Evolutionary conservation across 305 asterid species (phyloP).

Genomic region (Fraxinus greggii): DNA sequence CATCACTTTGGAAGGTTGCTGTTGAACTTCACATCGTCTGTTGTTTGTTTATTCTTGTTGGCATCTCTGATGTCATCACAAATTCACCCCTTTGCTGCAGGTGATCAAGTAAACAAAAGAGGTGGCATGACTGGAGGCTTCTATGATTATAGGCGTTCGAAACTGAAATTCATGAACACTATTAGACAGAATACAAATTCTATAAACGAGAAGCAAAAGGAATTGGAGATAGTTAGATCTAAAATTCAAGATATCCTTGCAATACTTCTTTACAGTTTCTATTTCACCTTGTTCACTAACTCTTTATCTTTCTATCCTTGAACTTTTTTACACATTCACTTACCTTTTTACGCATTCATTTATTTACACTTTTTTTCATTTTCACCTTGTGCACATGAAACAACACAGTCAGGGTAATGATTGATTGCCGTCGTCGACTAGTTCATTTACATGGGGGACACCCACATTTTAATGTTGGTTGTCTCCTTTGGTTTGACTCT

Average conservation of each 20-base stretch:
- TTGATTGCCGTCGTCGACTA: conserved; percentile 5
- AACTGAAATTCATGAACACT: conserved; percentile 74
- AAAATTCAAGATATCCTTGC: conserved; percentile 89
- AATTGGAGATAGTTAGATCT: conserved; percentile 56
- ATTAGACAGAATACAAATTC: conserved; percentile 58
- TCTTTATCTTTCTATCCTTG: conserved; percentile 12
- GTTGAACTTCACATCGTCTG: conserved; percentile 27
- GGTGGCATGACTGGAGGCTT: conserved; percentile 99
- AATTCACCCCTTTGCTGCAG: conserved; percentile 40
- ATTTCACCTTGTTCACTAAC: conserved; percentile 11
- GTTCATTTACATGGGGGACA: not conserved
- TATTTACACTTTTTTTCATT: not conserved
- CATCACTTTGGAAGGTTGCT: conserved; percentile 88
- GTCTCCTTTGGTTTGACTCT: not conserved
- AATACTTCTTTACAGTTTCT: conserved; percentile 8
- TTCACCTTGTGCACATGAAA: not conserved
- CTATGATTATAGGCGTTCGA: conserved; percentile 89
- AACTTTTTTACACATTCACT: not conserved
- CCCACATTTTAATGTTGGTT: conserved; percentile 12
- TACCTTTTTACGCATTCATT: not conserved
- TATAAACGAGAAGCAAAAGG: conserved; percentile 54
- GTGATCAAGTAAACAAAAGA: conserved; percentile 98
- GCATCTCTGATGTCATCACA: conserved; percentile 26
- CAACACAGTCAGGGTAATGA: conserved; percentile 6
- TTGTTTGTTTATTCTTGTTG: conserved; percentile 20